Percentiles rank a stretch among this genome's conserved stretches.
Conservation (phyloP, 1,139 yeast genomes). For the Suzukiozyma palmioleophila region DNA sequence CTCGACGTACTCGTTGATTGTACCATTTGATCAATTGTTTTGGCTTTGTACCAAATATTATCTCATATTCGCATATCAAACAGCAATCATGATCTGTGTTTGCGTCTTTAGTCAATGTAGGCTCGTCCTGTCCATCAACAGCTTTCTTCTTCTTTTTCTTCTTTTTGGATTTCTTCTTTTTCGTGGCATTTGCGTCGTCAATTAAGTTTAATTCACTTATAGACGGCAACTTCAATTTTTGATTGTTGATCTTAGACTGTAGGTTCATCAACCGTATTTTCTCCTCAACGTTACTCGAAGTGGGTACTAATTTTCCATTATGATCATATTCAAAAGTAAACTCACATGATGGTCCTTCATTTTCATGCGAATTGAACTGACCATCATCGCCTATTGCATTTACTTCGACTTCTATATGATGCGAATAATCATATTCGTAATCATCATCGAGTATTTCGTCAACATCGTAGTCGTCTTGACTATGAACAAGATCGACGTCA, state of each 20-base stretch:
- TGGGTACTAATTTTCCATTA: constrained; percentile 41
- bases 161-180: constrained; percentile 20
- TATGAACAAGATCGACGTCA: constrained; percentile 11
- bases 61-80: constrained; percentile 56
- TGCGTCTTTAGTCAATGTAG: neutral
- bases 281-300: constrained; percentile 38
- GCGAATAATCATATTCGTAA: constrained; percentile 27
- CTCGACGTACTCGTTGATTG: constrained; percentile 26
- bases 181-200: constrained; percentile 10
- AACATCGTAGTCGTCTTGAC: constrained; percentile 37
- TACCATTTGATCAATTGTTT: constrained; percentile 24
- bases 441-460: constrained; percentile 26
- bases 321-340: constrained; percentile 43
- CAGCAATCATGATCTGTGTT: constrained; percentile 26
- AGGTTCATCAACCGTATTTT: constrained; percentile 29
- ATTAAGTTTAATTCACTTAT: constrained; percentile 13
- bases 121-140: neutral
- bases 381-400: constrained; percentile 19
- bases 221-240: constrained; percentile 12
- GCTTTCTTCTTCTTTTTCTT: constrained; percentile 22
- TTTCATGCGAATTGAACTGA: constrained; percentile 16
- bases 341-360: constrained; percentile 37
- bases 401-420: constrained; percentile 42
- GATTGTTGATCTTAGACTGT: constrained; percentile 9
- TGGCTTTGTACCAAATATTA: constrained; percentile 13